Conservation (phyloP, 495 filamentous ascomycete species). For the Penicillium flavigenum region DNA sequence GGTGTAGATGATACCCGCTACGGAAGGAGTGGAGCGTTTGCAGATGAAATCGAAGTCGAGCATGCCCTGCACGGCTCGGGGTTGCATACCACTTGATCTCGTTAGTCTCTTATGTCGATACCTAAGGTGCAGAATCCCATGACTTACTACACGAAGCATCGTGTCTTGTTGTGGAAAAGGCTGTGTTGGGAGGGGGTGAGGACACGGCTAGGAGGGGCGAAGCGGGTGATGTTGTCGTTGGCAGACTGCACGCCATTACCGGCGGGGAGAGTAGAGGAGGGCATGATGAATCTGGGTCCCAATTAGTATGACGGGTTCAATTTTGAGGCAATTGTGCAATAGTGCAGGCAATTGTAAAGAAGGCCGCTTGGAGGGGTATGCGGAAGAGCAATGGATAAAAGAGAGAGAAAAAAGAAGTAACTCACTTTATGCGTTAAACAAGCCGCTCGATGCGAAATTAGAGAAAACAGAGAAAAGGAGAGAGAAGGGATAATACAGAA, state of each 20-base stretch:
- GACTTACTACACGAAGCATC: slow-evolving; percentile 96
- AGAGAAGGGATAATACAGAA: slow-evolving; percentile 22
- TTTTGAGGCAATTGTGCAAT: slow-evolving; percentile 6
- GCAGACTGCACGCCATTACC: slow-evolving; percentile 57
- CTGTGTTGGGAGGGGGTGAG: slow-evolving; percentile 84
- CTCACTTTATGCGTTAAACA: slow-evolving; percentile 13
- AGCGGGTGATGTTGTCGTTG: slow-evolving; percentile 98
- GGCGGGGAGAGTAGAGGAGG: slow-evolving; percentile 44
- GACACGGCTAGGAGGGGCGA: slow-evolving; percentile 87
- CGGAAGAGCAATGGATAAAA: slow-evolving; percentile 4
- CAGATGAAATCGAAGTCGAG: slow-evolving; percentile 99
- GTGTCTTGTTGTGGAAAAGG: slow-evolving; percentile 97
- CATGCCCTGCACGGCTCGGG: slow-evolving; percentile 98
- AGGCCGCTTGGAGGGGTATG: not conserved
- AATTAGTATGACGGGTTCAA: slow-evolving; percentile 16
- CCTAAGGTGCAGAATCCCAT: not conserved
- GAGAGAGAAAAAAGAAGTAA: not conserved
- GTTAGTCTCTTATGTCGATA: slow-evolving; percentile 5
- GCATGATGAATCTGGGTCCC: slow-evolving; percentile 42
- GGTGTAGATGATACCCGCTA: slow-evolving; percentile 99
- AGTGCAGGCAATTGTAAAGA: slow-evolving; percentile 4
- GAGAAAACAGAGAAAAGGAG: slow-evolving; percentile 14
- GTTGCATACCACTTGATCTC: slow-evolving; percentile 81
- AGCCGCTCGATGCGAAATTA: slow-evolving; percentile 13
- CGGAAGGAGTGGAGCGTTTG: slow-evolving; percentile 94